These are phyloP conservation scores for Cordia subcordata DNA, from an alignment of 257 asterid species.

Conservation along the genomic window DNA sequence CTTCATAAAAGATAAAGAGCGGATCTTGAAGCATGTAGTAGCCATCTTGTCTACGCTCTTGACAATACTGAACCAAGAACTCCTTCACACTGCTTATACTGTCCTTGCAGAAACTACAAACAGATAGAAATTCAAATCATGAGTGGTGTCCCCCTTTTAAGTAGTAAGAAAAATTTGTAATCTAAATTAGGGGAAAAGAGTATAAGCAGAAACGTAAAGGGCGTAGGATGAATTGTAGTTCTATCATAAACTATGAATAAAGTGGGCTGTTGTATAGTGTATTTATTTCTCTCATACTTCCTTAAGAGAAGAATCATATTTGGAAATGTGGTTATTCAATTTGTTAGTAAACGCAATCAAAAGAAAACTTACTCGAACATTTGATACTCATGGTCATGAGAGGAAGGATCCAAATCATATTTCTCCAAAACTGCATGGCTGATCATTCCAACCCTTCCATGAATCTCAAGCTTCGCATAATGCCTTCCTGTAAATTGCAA, in stretches of 20 bases:
- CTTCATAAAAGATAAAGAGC: constrained; percentile 39
- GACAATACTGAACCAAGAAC: constrained; percentile 50
- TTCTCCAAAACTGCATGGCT: constrained; percentile 53
- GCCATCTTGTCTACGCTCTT: constrained; percentile 50
- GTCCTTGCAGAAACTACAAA: constrained; percentile 44
- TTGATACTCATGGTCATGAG: constrained; percentile 33
- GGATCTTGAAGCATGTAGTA: constrained; percentile 50
- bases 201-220: too few relatives aligned
- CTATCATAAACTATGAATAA: too few relatives aligned
- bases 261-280: too few relatives aligned
- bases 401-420: constrained; percentile 21
- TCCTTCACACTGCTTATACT: constrained; percentile 44
- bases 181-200: too few relatives aligned
- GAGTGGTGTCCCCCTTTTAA: too few relatives aligned
- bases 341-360: not conserved
- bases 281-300: too few relatives aligned
- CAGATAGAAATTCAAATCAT: not conserved
- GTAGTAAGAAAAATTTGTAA: too few relatives aligned
- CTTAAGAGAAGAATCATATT: too few relatives aligned
- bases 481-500: constrained; percentile 39
- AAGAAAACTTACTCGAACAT: constrained; percentile 52
- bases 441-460: constrained; percentile 57
- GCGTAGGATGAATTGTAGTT: too few relatives aligned
- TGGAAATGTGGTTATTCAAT: too few relatives aligned
- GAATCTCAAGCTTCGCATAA: constrained; percentile 48